phyloP scores from a whole-genome alignment of 2,329 filamentous ascomycete genomes.

The Atkinsonella hypoxylon region DNA sequence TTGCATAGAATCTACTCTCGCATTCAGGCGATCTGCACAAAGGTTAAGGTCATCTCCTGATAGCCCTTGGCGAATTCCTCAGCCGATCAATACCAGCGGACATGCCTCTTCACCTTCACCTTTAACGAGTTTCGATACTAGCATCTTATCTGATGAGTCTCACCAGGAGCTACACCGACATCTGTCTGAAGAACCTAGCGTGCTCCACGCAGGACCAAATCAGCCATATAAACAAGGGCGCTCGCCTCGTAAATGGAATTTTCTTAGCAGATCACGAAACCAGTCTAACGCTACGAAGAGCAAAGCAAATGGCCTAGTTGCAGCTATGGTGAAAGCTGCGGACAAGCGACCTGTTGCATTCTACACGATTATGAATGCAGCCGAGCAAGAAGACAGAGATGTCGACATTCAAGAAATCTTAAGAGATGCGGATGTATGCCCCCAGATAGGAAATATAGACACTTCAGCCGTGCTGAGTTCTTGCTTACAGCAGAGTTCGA shows the following conservation, averaged over 20 bases:
- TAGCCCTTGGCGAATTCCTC: slow-evolving; percentile 35
- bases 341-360: slow-evolving; percentile 43
- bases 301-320: slow-evolving; percentile 25
- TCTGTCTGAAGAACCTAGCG: slow-evolving; percentile 18
- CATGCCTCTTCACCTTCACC: slow-evolving; percentile 33
- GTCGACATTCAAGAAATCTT: slow-evolving; percentile 32
- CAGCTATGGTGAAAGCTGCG: slow-evolving; percentile 35
- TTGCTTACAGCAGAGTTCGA: background rate
- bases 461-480: background rate
- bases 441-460: slow-evolving; percentile 10
- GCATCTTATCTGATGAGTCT: slow-evolving; percentile 46
- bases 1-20: slow-evolving; percentile 37
- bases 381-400: slow-evolving; percentile 41
- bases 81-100: slow-evolving; percentile 37
- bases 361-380: slow-evolving; percentile 50
- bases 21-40: slow-evolving; percentile 43
- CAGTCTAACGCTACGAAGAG: slow-evolving; percentile 27
- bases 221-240: slow-evolving; percentile 43
- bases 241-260: slow-evolving; percentile 50
- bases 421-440: slow-evolving; percentile 33
- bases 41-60: slow-evolving; percentile 34
- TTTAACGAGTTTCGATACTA: slow-evolving; percentile 44
- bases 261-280: slow-evolving; percentile 45
- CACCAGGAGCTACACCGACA: slow-evolving; percentile 28
- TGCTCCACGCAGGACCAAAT: slow-evolving; percentile 27